A percentile compares a stretch with the other conserved stretches of the same genome.
These are phyloP conservation scores for Fusarium agapanthi DNA, from an alignment of 2,329 filamentous ascomycete genomes.

Conservation along the genomic window DNA sequence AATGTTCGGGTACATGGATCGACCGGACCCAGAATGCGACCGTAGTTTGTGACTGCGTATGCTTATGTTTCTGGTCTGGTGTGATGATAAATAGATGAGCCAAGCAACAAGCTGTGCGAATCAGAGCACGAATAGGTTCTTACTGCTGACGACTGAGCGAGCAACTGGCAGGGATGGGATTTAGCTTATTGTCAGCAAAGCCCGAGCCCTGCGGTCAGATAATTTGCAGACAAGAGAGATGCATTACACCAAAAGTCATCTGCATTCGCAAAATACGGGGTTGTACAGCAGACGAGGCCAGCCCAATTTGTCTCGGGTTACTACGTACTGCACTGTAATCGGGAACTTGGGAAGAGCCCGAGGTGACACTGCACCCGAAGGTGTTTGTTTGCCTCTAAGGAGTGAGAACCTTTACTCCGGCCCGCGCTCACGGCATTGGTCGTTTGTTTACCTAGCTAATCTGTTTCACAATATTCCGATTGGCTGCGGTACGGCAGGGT, in stretches of 20 bases:
- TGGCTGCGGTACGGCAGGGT: neutral
- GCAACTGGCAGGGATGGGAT: neutral
- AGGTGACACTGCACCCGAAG: slow-evolving; percentile 3
- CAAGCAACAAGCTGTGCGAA: slow-evolving; percentile 1
- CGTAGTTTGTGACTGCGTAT: neutral
- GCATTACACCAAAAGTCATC: neutral
- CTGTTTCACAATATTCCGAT: slow-evolving; percentile 25
- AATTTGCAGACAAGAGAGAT: neutral
- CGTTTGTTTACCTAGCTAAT: neutral
- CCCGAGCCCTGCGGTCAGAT: slow-evolving; percentile 4
- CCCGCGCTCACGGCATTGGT: slow-evolving; percentile 17
- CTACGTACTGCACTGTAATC: neutral
- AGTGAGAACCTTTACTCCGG: neutral
- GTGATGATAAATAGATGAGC: slow-evolving; percentile 2
- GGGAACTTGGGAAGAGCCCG: neutral
- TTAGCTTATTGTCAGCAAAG: slow-evolving; percentile 13
- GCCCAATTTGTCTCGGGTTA: neutral
- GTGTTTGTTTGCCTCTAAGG: neutral
- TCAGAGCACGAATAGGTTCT: neutral
- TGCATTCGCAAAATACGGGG: slow-evolving; percentile 8
- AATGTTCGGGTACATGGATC: slow-evolving; percentile 1
- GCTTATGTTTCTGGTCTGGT: neutral
- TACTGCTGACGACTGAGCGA: neutral
- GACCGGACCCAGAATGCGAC: slow-evolving; percentile 8
- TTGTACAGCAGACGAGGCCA: slow-evolving; percentile 11